A percentile compares a stretch with the other conserved stretches of the same genome.
These are phyloP conservation scores for Neurospora sp. DNA, from an alignment of 495 filamentous ascomycete species.

Conservation along the genomic window DNA sequence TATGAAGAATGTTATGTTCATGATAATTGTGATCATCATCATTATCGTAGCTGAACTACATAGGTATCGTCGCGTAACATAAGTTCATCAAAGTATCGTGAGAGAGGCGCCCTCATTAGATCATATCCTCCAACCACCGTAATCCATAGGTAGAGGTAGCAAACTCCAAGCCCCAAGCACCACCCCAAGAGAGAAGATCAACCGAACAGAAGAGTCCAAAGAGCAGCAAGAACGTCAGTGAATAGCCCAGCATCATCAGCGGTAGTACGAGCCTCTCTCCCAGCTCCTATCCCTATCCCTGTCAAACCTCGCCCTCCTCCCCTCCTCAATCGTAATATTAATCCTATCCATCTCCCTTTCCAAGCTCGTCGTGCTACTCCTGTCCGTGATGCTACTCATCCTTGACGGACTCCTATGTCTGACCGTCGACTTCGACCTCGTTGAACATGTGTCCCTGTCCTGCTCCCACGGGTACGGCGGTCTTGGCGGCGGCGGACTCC, in stretches of 20 bases:
- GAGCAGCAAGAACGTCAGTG: no score
- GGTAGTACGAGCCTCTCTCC: not conserved
- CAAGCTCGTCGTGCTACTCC: not conserved
- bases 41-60: not conserved
- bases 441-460: not conserved
- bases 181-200: not conserved
- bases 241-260: not conserved
- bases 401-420: not conserved
- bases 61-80: not conserved
- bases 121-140: not conserved
- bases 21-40: not conserved
- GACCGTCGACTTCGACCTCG: not conserved
- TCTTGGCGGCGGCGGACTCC: not conserved
- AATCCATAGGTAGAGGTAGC: not conserved
- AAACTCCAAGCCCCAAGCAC: not conserved
- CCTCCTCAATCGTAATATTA: constrained; percentile 4
- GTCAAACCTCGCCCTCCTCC: not conserved
- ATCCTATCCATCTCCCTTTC: constrained; percentile 7
- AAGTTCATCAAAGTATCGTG: not conserved
- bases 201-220: not conserved
- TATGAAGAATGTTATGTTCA: not conserved
- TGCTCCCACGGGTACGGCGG: not conserved
- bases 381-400: not conserved
- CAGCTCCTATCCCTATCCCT: not conserved
- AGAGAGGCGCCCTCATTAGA: not conserved